A percentile compares a stretch with the other conserved stretches of the same genome.
Conservation (phyloP, 345 rosid genomes). For the Sisymbrium altissimum region DNA sequence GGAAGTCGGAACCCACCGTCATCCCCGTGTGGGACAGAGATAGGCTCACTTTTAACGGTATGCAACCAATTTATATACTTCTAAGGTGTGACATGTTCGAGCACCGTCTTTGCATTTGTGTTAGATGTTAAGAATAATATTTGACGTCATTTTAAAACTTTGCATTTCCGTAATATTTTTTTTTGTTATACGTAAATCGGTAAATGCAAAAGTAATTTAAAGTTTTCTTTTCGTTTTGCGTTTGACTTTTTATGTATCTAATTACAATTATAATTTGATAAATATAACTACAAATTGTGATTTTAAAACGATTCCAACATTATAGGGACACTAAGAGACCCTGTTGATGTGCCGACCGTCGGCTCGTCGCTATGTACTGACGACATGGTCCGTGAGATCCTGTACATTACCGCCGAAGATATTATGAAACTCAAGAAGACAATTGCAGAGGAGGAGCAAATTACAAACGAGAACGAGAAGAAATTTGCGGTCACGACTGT, state of each 20-base stretch:
- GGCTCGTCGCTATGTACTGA: background rate
- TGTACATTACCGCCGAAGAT: constrained; percentile 23
- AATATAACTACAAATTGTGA: constrained; percentile 25
- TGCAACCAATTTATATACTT: background rate
- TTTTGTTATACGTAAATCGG: background rate
- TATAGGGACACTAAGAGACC: background rate
- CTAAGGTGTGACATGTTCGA: background rate
- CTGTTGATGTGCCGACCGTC: background rate
- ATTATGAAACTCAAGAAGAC: constrained; percentile 32
- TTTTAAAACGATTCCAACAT: background rate
- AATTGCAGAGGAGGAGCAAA: constrained; percentile 10
- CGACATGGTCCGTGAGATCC: constrained; percentile 33
- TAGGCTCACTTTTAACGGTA: constrained; percentile 20
- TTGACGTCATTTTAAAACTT: too few species aligned
- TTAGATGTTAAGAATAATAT: too few species aligned
- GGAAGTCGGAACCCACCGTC: constrained; percentile 33
- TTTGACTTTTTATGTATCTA: background rate
- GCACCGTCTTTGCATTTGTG: background rate
- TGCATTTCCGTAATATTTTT: background rate
- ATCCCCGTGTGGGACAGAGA: constrained; percentile 55
- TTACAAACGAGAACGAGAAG: background rate
- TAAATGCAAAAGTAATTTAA: too few species aligned
- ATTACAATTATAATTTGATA: background rate
- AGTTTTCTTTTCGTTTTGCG: too few species aligned
- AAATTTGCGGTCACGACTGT: constrained; percentile 36